Evolutionary conservation across 2,329 filamentous ascomycete genomes (phyloP).

Genomic region (Aureobasidium vineae): DNA sequence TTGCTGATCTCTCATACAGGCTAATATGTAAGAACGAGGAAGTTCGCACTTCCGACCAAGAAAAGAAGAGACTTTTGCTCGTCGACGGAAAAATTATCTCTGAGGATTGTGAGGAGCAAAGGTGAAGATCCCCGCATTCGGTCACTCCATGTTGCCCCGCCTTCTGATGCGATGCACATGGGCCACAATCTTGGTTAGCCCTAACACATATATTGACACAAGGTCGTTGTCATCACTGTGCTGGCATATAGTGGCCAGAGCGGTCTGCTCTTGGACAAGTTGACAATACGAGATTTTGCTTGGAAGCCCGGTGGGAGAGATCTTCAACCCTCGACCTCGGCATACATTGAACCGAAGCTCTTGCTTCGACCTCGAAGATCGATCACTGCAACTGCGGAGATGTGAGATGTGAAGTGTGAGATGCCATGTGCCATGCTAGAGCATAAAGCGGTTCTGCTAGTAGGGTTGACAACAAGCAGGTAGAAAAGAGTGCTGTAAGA

Average conservation of each 20-base stretch:
- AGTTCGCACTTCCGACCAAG: background rate
- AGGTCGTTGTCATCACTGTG: background rate
- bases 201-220: background rate
- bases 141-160: constrained; percentile 16
- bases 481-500: background rate
- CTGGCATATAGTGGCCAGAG: background rate
- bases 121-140: constrained; percentile 17
- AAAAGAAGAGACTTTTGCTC: constrained; percentile 1
- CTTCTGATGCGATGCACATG: background rate
- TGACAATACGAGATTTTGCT: constrained; percentile 14
- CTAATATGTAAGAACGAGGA: constrained; percentile 12
- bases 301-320: background rate
- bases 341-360: constrained; percentile 7
- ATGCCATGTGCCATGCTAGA: constrained; percentile 6
- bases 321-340: constrained; percentile 1
- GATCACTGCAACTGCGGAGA: constrained; percentile 1
- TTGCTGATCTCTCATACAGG: constrained; percentile 22
- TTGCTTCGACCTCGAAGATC: background rate
- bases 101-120: constrained; percentile 10
- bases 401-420: background rate
- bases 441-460: background rate
- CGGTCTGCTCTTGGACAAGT: background rate
- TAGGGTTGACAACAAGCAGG: background rate
- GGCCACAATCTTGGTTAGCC: background rate
- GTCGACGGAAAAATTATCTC: constrained; percentile 22